Evolutionary conservation across 2,329 filamentous ascomycete genomes (phyloP), one percentile per base, ranked within the genome.

Genomic region (Arthrobotrys megalospora): DNA sequence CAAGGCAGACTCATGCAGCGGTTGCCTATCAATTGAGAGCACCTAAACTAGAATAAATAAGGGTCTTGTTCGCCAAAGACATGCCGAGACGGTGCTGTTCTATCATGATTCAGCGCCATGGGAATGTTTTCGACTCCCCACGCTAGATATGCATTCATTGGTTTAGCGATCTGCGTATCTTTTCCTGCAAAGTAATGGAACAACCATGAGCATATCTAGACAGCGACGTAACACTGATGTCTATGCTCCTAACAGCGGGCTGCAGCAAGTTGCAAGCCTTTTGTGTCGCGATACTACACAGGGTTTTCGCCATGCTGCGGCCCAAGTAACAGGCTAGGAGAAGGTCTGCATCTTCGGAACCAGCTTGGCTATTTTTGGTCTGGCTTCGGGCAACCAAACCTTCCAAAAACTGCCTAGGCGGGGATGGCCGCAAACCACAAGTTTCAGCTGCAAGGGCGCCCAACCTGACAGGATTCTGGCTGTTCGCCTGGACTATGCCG

Each of bases 361-460:
- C 19, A 38, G 32, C 52, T 62, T 76, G 43, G 66, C 66, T 71
- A 62, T 71, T 71, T 77, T 70, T 71, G 66, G 48, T 12, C 36
- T 24, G 41, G 21, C 11, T 43, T 71, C 72, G 36, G 43, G 43
- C 73, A 67, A 45, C 73, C 4, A 50, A 77, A 77, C 73, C 66
- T 77, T 47, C 73, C 73, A 11, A 32, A 70, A 58, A 45, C n/a
- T 12, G 72, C 64, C 50, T 70, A 65, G 72, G 3, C 60, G 4
- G 14, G 19, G 24, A 24, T 34, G 28, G 19, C 53, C 43, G 34
- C 47, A 48, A 48, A 50, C 72, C 58, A 32, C 21, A 21, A 21
- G 73, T 77, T 71, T 77, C 73, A 71, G 43, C 41, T 66, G 66
- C 58, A 65, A 70, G 65, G 65, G 55, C 53, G 14, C 48, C 41